Evolutionary conservation across 306 rosid species (phyloP).

Genomic region (Ceratonia siliqua): DNA sequence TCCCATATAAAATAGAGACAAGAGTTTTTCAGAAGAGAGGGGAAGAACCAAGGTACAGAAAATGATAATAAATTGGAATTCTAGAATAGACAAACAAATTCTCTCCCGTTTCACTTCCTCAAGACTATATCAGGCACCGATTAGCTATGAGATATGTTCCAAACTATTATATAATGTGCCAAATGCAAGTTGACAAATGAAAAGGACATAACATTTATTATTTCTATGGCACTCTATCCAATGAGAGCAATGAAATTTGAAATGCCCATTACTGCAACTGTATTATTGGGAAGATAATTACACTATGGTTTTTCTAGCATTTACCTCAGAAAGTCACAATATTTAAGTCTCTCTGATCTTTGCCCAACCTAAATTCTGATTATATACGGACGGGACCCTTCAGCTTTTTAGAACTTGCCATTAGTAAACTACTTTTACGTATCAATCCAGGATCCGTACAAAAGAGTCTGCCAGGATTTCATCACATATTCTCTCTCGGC

Average conservation of each 20-base stretch:
- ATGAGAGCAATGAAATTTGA: background rate
- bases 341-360: background rate
- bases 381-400: conserved; percentile 23
- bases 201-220: background rate
- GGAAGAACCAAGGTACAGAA: background rate
- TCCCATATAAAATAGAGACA: background rate
- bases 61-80: conserved; percentile 6
- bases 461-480: conserved; percentile 29
- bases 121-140: background rate
- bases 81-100: background rate
- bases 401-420: conserved; percentile 32
- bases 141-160: background rate
- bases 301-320: background rate
- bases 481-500: conserved; percentile 19
- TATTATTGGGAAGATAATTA: background rate
- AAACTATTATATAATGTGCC: background rate
- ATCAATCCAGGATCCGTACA: conserved; percentile 17
- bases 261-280: background rate
- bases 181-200: background rate
- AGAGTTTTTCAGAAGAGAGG: background rate
- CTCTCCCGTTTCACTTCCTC: background rate
- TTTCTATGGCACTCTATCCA: background rate
- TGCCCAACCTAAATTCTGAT: background rate
- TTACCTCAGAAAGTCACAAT: conserved; percentile 3
- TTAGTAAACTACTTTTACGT: background rate